A percentile compares a stretch with the other conserved stretches of the same genome.
Evolutionary conservation across 1,284 basidiomycete genomes (phyloP).

Genomic region (Mrakiaceae sp.): DNA sequence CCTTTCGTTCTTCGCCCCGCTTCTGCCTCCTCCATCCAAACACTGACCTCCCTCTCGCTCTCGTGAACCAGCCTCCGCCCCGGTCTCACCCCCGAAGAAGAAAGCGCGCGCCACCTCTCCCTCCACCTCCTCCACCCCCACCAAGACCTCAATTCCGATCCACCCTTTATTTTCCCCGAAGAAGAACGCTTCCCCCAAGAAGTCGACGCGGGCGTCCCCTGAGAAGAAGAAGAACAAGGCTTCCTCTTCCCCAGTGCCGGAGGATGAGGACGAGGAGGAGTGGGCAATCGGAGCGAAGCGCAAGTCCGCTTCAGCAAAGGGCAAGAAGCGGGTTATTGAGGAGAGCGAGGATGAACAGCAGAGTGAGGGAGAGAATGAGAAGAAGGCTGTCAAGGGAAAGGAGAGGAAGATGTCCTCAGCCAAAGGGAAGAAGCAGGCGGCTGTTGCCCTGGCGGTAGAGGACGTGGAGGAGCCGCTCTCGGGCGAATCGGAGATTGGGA

Average conservation of each 20-base stretch:
- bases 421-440: not conserved
- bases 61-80: not conserved
- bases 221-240: not conserved
- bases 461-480: not conserved
- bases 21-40: not conserved
- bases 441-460: not conserved
- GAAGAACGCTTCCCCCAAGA: not conserved
- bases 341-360: not conserved
- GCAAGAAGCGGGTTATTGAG: not conserved
- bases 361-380: not conserved
- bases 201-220: not conserved
- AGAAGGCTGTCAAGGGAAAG: not conserved
- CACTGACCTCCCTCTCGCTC: not conserved
- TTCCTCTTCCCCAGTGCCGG: not conserved
- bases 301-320: not conserved
- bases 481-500: not conserved
- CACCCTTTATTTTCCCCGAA: not conserved
- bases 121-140: not conserved
- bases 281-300: not conserved
- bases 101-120: not conserved
- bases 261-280: not conserved
- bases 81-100: not conserved
- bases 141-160: not conserved
- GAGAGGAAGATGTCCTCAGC: not conserved
- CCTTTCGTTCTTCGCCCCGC: not conserved